Base-by-base conservation (phyloP, 2,329 filamentous ascomycete species). In the Trematosphaeria pertusa region DNA sequence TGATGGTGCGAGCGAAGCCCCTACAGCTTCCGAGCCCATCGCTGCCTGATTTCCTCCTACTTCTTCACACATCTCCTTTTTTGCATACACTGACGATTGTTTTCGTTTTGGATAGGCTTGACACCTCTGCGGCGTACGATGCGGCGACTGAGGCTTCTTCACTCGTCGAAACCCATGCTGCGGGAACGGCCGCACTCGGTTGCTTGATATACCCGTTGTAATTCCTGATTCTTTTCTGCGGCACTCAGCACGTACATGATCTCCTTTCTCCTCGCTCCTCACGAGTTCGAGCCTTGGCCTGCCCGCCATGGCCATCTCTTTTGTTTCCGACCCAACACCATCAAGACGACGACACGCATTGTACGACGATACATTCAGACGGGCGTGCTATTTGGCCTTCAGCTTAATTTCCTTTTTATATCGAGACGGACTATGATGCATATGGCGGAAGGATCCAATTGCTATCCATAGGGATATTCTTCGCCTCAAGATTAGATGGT, bases 41-140 rank as follows among this genome's bases (percentile, higher is more conserved):
- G 30, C 48, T 43, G 30, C 58, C 20, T 64, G 39, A 56, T 46
- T 28, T 47, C 38, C 44, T 45, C 48, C 34, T 28, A 39, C 51
- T 42, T 26, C 48, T 37, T 51, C 32, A 48, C 43, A 32, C 45
- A 37, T 33, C 46, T 39, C 28, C 45, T 44, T 38, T 48, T 47
- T 53, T 49, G 52, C 56, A 52, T 59, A 54, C 52, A 61, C 64
- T 69, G 56, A 67, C 59, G 54, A 54, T 52, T 54, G 37, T 54
- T 46, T 48, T 54, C 48, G 57, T 48, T 57, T 43, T 50, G 48
- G 44, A 48, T 53, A 70, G 65, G 58, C 43, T 54, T 71, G 39
- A 67, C 67, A 46, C 67, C 69, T 54, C 55, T 72, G 33, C 57
- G 59, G 46, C 62, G 66, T 45, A 72, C 69, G 21, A 59, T 72